Base-by-base conservation (phyloP, 129 eudicot genomes). In the Logfia minima region DNA sequence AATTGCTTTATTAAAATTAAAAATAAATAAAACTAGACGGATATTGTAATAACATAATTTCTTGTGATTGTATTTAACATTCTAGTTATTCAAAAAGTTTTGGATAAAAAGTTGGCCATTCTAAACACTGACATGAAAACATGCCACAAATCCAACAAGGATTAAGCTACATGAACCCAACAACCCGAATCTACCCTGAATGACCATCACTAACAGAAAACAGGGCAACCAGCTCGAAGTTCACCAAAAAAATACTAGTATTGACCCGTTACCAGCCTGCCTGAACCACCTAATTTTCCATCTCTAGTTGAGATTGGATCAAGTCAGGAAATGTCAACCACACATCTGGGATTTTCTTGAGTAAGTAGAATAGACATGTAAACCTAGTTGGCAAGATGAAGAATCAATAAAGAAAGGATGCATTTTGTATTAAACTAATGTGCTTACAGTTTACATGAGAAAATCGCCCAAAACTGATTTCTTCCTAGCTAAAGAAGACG, bases 391-490 rank as follows among this genome's bases (percentile, higher is more conserved):
- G 74, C 74, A 43, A 45, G 37, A 70, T 22, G 60, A 37, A 68
- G 22, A 19, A 21, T 45, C 61, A 71, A 65, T 11, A 61, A 64
- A 16, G 4, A 56, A 35, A 7, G 0, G 41, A 73, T 80, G 78
- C 79, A 66, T 74, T 80, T 74, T 56, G 70, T 80, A 74, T 70
- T 74, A 74, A 69, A 75, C 75, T 66, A 45, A 74, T 24, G 63
- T 55, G 52, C 70, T 53, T 74, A 80, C 84, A 74, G 59, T 72
- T 78, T 77, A 80, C 84, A 80, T 24, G 62, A 79, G 45, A n/a
- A 56, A 53, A 13, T 32, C 23, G 18, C 23, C 59, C 64, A 53
- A 80, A 80, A 80, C 67, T 68, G 78, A 59, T 65, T 80, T 66
- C 68, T 51, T 81, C 84, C 79, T 64, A 52, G 41, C 77, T 53